phyloP scores from a whole-genome alignment of 306 rosid species.

The Rosa rugosa region DNA sequence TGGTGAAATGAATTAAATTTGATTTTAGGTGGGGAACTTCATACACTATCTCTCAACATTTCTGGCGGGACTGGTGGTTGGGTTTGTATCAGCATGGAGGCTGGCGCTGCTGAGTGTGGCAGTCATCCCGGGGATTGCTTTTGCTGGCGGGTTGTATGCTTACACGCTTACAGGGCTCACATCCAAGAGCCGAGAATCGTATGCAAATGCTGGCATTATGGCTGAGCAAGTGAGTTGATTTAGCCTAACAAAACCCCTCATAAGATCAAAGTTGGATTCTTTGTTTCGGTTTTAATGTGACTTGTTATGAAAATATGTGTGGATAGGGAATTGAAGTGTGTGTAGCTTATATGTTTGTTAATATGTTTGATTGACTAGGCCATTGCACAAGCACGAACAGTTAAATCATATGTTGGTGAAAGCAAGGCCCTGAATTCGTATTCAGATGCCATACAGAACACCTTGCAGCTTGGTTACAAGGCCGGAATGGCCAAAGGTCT shows the following conservation, averaged over 20 bases:
- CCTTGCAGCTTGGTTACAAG: slow-evolving; percentile 92
- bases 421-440: slow-evolving; percentile 92
- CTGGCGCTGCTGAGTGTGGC: slow-evolving; percentile 93
- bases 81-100: slow-evolving; percentile 98
- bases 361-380: slow-evolving; percentile 43
- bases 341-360: slow-evolving; percentile 8
- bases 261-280: not conserved
- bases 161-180: slow-evolving; percentile 97
- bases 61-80: slow-evolving; percentile 96
- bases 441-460: slow-evolving; percentile 93
- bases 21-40: slow-evolving; percentile 85
- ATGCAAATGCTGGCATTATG: slow-evolving; percentile 91
- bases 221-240: slow-evolving; percentile 79
- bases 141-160: slow-evolving; percentile 97
- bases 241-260: not conserved
- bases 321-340: not conserved
- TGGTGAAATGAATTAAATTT: not conserved
- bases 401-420: slow-evolving; percentile 95
- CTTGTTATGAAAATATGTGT: not conserved
- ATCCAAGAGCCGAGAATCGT: slow-evolving; percentile 92
- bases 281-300: not conserved
- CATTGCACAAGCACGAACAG: slow-evolving; percentile 94
- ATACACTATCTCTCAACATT: slow-evolving; percentile 97
- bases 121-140: slow-evolving; percentile 96
- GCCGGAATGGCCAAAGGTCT: slow-evolving; percentile 99